Conservation (phyloP, 371 early-diverging fungal species). For the Vairimorpha ceranae region DNA sequence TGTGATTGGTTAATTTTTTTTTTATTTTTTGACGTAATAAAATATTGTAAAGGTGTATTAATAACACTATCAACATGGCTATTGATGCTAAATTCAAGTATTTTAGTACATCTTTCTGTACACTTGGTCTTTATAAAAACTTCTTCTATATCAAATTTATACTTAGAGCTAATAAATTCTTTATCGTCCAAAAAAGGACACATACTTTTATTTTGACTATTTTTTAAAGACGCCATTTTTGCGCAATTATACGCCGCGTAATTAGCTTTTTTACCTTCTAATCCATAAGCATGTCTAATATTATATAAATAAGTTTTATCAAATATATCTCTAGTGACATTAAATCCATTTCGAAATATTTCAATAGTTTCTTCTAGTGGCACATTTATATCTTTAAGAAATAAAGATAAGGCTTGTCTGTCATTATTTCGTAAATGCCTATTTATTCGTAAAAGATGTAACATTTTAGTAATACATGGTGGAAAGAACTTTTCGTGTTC, state of each 20-base stretch:
- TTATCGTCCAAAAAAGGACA: conserved; percentile 50
- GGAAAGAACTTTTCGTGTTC: conserved; percentile 51
- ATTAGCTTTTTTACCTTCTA: conserved; percentile 83
- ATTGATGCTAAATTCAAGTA: conserved; percentile 3
- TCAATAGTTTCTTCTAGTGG: conserved; percentile 51
- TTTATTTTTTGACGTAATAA: conserved; percentile 6
- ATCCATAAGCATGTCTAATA: conserved; percentile 89
- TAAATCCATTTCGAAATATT: conserved; percentile 58
- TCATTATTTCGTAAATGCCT: conserved; percentile 62
- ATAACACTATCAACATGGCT: not conserved
- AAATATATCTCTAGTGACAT: conserved; percentile 76
- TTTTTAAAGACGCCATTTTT: conserved; percentile 72
- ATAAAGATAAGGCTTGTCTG: conserved; percentile 54
- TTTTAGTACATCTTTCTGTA: conserved; percentile 13
- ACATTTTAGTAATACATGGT: conserved; percentile 52
- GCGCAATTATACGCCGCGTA: conserved; percentile 81
- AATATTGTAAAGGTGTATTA: conserved; percentile 33
- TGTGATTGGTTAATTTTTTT: not conserved
- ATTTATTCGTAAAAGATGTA: conserved; percentile 40
- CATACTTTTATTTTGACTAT: conserved; percentile 31
- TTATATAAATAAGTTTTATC: conserved; percentile 83
- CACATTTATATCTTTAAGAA: conserved; percentile 60
- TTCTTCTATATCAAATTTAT: conserved; percentile 33
- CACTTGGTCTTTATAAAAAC: not conserved
- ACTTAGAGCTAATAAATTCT: conserved; percentile 16